Percentiles rank a stretch among this genome's conserved stretches.
These are phyloP conservation scores for Kwoniella europaea DNA, from an alignment of 768 basidiomycete species.

Conservation along the genomic window DNA sequence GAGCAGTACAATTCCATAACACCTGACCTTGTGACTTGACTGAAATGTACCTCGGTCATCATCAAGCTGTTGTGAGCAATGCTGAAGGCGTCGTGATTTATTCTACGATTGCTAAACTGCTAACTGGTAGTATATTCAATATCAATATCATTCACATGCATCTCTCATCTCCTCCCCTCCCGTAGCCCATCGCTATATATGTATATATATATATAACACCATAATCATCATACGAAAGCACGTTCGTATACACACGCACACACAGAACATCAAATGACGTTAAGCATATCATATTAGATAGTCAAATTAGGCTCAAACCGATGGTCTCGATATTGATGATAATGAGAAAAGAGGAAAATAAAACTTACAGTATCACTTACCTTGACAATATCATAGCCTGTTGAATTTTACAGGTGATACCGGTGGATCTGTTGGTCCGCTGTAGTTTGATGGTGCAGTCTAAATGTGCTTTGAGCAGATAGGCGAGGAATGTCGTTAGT, in stretches of 20 bases:
- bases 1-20: too few relatives aligned
- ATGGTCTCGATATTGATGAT: neutral
- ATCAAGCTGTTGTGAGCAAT: too few relatives aligned
- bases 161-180: neutral
- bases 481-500: neutral
- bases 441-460: neutral
- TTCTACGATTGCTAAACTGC: too few relatives aligned
- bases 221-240: neutral
- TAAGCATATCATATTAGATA: neutral
- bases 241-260: neutral
- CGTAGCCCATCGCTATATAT: neutral
- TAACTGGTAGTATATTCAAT: neutral
- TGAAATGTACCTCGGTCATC: too few relatives aligned
- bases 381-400: neutral
- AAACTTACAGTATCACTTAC: constrained; percentile 6
- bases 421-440: neutral
- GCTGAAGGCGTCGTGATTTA: too few relatives aligned
- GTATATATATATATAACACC: neutral
- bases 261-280: neutral
- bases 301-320: neutral
- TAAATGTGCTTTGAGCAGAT: neutral
- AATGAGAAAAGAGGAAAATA: neutral
- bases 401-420: too few relatives aligned
- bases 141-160: neutral
- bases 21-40: too few relatives aligned